Percentiles rank a stretch among this genome's conserved stretches.
These are phyloP conservation scores for Cladochytrium replicatum DNA, from an alignment of 192 early-diverging fungal genomes.

Conservation along the genomic window DNA sequence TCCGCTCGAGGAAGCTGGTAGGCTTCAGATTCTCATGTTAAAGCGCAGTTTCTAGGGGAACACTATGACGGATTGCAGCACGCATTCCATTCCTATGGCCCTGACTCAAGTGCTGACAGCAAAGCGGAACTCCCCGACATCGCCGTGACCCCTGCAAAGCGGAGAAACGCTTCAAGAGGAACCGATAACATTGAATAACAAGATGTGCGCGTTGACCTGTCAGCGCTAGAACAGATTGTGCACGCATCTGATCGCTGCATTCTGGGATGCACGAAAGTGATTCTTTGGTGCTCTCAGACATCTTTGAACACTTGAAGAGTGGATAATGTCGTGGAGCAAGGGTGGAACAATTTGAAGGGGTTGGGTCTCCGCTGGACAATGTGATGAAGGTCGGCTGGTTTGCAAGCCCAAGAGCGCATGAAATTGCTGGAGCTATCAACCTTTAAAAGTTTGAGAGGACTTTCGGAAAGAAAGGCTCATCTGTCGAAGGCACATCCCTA, in stretches of 20 bases:
- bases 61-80: too few relatives aligned
- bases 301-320: conserved; percentile 9
- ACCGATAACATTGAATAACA: conserved; percentile 18
- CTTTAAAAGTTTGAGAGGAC: too few relatives aligned
- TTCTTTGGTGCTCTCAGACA: too few relatives aligned
- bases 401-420: conserved; percentile 32
- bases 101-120: conserved; percentile 17
- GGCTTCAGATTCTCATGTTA: too few relatives aligned
- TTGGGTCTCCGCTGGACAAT: conserved; percentile 11
- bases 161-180: conserved; percentile 5
- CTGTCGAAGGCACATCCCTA: too few relatives aligned
- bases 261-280: conserved; percentile 9
- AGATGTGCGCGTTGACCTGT: conserved; percentile 29
- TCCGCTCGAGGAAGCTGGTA: too few relatives aligned
- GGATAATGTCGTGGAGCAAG: conserved; percentile 25
- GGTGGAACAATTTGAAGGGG: conserved; percentile 13
- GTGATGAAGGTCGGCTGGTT: conserved; percentile 23
- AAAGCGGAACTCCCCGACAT: too few relatives aligned
- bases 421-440: conserved; percentile 39
- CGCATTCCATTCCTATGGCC: too few relatives aligned
- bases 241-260: conserved; percentile 39
- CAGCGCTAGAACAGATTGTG: conserved; percentile 42
- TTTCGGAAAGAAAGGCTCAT: too few relatives aligned
- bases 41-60: too few relatives aligned
- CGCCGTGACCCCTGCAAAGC: too few relatives aligned